A percentile compares a stretch with the other conserved stretches of the same genome.
These are phyloP conservation scores for Chrysochromulina tobinii DNA, from an alignment of 78 protist genomes.

Conservation along the genomic window DNA sequence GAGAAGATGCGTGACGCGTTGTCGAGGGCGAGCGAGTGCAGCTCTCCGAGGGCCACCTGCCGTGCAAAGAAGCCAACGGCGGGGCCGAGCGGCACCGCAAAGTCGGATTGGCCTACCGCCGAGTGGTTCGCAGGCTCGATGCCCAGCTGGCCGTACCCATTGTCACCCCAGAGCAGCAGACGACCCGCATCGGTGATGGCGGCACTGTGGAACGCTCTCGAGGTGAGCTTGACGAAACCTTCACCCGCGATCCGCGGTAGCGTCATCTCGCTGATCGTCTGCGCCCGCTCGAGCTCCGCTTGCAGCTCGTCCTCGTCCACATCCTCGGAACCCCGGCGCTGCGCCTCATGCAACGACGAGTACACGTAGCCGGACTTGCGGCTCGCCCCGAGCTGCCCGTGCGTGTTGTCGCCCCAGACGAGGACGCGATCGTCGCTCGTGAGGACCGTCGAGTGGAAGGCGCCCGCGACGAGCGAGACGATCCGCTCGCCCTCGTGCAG, in stretches of 20 bases:
- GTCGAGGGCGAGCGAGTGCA: neutral
- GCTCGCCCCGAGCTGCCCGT: neutral
- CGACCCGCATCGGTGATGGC: neutral
- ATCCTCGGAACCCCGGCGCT: neutral
- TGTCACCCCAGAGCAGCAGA: conserved; percentile 10
- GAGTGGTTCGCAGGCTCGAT: neutral
- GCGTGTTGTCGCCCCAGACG: neutral
- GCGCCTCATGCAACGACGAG: neutral
- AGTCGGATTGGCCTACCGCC: neutral
- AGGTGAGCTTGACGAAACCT: neutral
- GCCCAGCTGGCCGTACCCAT: neutral
- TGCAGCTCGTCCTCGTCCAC: neutral
- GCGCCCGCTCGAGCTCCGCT: neutral
- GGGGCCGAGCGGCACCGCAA: neutral
- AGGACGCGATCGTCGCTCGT: neutral
- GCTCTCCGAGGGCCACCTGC: neutral
- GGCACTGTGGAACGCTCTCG: neutral
- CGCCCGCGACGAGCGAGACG: neutral
- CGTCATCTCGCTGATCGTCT: neutral
- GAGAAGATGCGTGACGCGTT: neutral
- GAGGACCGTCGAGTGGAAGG: neutral
- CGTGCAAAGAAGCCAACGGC: neutral
- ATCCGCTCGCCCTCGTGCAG: neutral
- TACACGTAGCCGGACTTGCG: neutral
- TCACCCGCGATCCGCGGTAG: neutral